Conservation (phyloP, 768 basidiomycete species). For the Naganishia randhawae region DNA sequence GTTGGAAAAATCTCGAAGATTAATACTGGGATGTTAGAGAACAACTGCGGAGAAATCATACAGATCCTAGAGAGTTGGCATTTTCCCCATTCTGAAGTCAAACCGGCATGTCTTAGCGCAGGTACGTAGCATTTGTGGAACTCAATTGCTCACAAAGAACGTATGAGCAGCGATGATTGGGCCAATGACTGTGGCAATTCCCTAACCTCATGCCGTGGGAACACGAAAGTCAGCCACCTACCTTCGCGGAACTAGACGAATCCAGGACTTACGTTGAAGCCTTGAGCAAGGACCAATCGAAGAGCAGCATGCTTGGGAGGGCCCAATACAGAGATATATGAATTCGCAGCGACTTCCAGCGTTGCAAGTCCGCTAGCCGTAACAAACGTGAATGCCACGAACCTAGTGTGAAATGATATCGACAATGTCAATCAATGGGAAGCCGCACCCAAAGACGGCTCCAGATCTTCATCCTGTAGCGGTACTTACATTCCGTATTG, state of each 20-base stretch:
- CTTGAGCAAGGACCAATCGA: conserved; percentile 34
- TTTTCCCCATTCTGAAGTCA: conserved; percentile 20
- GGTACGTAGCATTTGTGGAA: neutral
- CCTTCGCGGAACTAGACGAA: neutral
- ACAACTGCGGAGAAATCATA: neutral
- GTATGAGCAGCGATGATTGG: conserved; percentile 36
- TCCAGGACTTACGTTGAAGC: conserved; percentile 27
- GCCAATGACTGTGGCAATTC: conserved; percentile 38
- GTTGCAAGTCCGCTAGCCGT: conserved; percentile 32
- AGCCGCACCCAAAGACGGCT: too few relatives aligned
- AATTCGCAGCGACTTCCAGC: conserved; percentile 34
- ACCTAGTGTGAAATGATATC: neutral
- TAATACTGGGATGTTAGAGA: neutral
- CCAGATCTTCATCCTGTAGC: neutral
- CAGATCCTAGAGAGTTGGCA: conserved; percentile 30
- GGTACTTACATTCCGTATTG: conserved; percentile 28
- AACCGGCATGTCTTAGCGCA: neutral
- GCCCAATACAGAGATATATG: conserved; percentile 32
- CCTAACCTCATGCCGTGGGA: neutral
- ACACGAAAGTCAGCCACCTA: neutral
- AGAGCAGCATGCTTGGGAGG: conserved; percentile 30
- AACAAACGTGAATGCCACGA: conserved; percentile 35
- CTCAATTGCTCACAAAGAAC: conserved; percentile 30
- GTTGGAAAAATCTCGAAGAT: neutral
- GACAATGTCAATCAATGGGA: neutral